Conservation (phyloP, 208 protist genomes). For the Histomonas meleagridis region DNA sequence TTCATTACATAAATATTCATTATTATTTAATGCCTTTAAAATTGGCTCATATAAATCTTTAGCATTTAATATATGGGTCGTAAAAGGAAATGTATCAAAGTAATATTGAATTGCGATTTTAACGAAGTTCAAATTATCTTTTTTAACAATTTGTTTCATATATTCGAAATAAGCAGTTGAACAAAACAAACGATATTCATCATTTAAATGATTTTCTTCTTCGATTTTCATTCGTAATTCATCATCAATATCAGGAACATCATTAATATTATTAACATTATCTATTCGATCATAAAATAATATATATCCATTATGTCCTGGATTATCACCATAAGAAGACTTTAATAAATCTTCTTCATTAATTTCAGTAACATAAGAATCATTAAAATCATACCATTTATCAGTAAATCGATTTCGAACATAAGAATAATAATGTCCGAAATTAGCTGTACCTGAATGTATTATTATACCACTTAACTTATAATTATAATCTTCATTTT, state of each 20-base stretch:
- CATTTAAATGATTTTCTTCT: background rate
- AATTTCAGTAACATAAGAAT: background rate
- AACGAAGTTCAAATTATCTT: background rate
- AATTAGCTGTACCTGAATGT: background rate
- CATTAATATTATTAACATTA: background rate
- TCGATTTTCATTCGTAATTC: background rate
- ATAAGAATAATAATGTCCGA: constrained; percentile 25
- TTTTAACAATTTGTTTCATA: background rate
- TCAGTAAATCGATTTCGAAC: background rate
- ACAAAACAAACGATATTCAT: background rate
- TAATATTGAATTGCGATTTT: background rate
- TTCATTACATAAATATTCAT: background rate
- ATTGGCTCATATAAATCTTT: background rate
- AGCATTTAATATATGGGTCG: background rate
- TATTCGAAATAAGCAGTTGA: background rate
- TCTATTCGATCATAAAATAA: constrained; percentile 2
- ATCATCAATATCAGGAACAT: background rate
- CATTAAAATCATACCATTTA: constrained; percentile 32
- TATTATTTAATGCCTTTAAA: background rate
- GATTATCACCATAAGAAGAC: background rate
- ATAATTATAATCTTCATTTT: background rate
- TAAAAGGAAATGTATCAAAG: constrained; percentile 18
- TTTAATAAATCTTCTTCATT: background rate
- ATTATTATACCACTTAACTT: background rate
- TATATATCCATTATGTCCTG: background rate